A percentile compares a stretch with the other conserved stretches of the same genome.
These are phyloP conservation scores for Aspergillus sp. DNA, from an alignment of 2,329 filamentous ascomycete genomes.

Conservation along the genomic window DNA sequence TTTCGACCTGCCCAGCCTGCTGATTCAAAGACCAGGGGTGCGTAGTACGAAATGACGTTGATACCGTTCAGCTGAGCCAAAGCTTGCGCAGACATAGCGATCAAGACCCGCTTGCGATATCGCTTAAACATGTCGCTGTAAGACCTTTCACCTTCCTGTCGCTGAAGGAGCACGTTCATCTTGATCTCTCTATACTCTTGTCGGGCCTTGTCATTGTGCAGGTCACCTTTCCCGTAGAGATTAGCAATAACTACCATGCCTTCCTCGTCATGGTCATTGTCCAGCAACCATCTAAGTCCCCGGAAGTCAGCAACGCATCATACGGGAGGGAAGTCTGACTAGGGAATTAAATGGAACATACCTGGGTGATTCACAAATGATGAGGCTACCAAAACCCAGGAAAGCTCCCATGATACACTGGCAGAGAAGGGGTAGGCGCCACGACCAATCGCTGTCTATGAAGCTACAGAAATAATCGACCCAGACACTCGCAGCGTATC, in stretches of 20 bases:
- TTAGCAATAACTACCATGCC: conserved; percentile 98
- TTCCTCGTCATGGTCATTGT: conserved; percentile 97
- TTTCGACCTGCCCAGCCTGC: conserved; percentile 92
- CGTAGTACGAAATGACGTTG: conserved; percentile 99
- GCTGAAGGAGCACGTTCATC: conserved; percentile 90
- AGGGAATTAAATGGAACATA: conserved; percentile 36
- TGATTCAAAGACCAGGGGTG: conserved; percentile 91
- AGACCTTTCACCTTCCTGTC: conserved; percentile 89
- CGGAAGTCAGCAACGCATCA: conserved; percentile 7
- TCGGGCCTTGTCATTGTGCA: conserved; percentile 86
- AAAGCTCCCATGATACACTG: conserved; percentile 93
- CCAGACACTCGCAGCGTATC: conserved; percentile 96
- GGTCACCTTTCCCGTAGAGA: conserved; percentile 91
- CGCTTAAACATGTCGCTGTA: conserved; percentile 94
- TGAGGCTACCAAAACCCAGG: conserved; percentile 77
- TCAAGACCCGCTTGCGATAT: conserved; percentile 89
- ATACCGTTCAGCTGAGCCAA: conserved; percentile 97
- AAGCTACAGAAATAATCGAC: conserved; percentile 96
- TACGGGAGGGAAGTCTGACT: conserved; percentile 13
- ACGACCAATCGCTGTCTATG: conserved; percentile 81
- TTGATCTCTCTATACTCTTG: conserved; percentile 99
- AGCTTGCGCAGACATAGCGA: conserved; percentile 97
- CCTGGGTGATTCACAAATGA: conserved; percentile 97
- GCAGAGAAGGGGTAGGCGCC: conserved; percentile 86
- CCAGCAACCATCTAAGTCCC: conserved; percentile 77